phyloP scores from a whole-genome alignment of 2,329 filamentous ascomycete genomes.

The Pyrenophora teres region DNA sequence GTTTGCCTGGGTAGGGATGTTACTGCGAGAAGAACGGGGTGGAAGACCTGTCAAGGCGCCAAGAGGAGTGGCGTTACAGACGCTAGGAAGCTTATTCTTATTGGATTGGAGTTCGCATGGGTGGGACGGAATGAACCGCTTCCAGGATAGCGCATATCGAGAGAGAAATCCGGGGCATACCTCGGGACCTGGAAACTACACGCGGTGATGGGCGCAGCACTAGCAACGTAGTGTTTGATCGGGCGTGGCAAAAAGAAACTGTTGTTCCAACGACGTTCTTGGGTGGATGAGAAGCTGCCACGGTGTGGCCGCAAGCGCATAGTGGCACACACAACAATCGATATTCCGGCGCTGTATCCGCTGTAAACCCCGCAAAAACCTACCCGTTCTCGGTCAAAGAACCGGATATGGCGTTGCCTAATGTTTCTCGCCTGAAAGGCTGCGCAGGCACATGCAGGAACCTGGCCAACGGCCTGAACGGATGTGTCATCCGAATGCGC shows the following conservation, averaged over 20 bases:
- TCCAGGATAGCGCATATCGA: slow-evolving; percentile 18
- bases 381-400: slow-evolving; percentile 28
- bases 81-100: slow-evolving; percentile 19
- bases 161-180: slow-evolving; percentile 31
- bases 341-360: slow-evolving; percentile 10
- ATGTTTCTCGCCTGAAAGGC: slow-evolving; percentile 6
- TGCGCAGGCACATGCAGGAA: slow-evolving; percentile 17
- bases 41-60: slow-evolving; percentile 25
- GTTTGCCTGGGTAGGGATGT: slow-evolving; percentile 14
- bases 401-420: slow-evolving; percentile 20
- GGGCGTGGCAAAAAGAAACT: background rate
- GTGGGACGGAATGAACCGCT: slow-evolving; percentile 28
- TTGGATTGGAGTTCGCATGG: slow-evolving; percentile 23
- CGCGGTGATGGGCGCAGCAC: slow-evolving; percentile 6
- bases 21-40: slow-evolving; percentile 3
- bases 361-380: slow-evolving; percentile 22
- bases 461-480: slow-evolving; percentile 17
- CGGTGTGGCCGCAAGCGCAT: slow-evolving; percentile 5
- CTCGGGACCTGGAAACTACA: slow-evolving; percentile 7
- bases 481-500: slow-evolving; percentile 20
- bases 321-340: slow-evolving; percentile 5
- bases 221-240: background rate
- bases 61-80: slow-evolving; percentile 26
- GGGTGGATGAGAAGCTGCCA: background rate
- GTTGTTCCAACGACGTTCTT: background rate